Conservation (phyloP, 2,329 filamentous ascomycete species). For the Myriosclerotinia duriaeana region DNA sequence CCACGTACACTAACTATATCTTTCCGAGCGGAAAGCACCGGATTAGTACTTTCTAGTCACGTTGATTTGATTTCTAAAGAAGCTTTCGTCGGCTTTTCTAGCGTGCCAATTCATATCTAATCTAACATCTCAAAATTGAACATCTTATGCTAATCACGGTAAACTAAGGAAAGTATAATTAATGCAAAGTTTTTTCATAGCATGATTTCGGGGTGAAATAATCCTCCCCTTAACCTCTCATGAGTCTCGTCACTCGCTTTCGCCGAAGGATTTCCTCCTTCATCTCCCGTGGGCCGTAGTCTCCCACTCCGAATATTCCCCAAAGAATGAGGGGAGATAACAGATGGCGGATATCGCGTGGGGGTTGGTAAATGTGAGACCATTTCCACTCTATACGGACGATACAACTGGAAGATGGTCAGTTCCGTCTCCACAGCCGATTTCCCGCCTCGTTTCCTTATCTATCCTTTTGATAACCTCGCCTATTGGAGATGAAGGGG, state of each 20-base stretch:
- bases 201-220: not conserved
- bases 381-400: not conserved
- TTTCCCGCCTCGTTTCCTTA: not conserved
- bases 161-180: not conserved
- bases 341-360: constrained; percentile 2
- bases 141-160: not conserved
- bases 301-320: constrained; percentile 4
- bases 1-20: no score
- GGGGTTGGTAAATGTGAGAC: constrained; percentile 12
- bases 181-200: not conserved
- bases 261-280: not conserved
- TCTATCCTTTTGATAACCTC: not conserved
- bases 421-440: not conserved
- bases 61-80: not conserved
- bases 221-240: not conserved
- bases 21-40: not conserved
- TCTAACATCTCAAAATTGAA: no score
- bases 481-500: not conserved
- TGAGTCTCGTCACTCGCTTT: not conserved
- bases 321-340: constrained; percentile 4
- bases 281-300: not conserved
- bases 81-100: constrained; percentile 7
- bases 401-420: not conserved
- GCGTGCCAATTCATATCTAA: not conserved
- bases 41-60: no score